Evolutionary conservation across 129 eudicot genomes (phyloP).

Genomic region (Logfia minima): DNA sequence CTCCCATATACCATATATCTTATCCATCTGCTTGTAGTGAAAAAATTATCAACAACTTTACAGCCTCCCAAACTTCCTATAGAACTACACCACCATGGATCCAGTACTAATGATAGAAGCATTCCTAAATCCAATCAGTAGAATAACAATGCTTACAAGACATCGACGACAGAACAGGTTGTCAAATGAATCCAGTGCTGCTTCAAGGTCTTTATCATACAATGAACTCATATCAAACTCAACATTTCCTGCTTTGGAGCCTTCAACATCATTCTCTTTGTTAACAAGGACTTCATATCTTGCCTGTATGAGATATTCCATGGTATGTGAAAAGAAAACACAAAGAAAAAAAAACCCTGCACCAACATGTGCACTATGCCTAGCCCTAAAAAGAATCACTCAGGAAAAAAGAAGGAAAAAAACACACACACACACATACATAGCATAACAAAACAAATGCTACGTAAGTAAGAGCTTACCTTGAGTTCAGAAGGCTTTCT

Average conservation of each 20-base stretch:
- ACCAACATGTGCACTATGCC: conserved; percentile 54
- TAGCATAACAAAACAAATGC: conserved; percentile 10
- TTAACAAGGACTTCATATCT: conserved; percentile 75
- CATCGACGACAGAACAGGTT: conserved; percentile 98
- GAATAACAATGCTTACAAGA: conserved; percentile 51
- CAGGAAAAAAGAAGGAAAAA: background rate
- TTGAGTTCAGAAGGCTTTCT: conserved; percentile 78
- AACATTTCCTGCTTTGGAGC: conserved; percentile 36
- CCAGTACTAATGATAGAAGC: conserved; percentile 18
- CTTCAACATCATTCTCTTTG: conserved; percentile 42
- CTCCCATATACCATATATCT: background rate
- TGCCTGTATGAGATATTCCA: conserved; percentile 77
- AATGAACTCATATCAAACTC: conserved; percentile 57
- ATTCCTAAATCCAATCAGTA: background rate
- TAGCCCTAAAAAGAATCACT: conserved; percentile 20
- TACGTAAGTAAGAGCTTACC: conserved; percentile 52
- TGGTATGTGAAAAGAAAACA: conserved; percentile 62
- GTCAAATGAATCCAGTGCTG: conserved; percentile 97
- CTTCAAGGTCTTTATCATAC: conserved; percentile 85
- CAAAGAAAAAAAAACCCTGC: conserved; percentile 53
- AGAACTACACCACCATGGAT: conserved; percentile 3
- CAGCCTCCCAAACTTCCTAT: background rate
- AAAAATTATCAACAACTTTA: background rate
- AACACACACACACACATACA: conserved; percentile 1
- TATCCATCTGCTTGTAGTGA: background rate